phyloP scores from a whole-genome alignment of 2,329 filamentous ascomycete genomes.

The Elsinoe australis region DNA sequence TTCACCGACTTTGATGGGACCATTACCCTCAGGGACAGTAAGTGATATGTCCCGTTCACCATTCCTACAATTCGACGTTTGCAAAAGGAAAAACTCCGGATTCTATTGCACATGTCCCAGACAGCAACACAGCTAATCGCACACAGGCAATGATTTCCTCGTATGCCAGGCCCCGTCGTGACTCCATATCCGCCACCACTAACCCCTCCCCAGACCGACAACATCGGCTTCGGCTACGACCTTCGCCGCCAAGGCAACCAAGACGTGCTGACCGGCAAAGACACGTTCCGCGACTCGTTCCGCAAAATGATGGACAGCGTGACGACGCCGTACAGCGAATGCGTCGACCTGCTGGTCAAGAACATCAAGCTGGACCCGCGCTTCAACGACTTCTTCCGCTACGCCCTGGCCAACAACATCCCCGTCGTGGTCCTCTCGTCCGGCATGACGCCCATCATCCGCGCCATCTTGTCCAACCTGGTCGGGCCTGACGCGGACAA shows the following conservation, averaged over 20 bases:
- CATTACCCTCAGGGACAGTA: constrained; percentile 67
- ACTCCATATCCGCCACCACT: not conserved
- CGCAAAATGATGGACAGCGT: constrained; percentile 87
- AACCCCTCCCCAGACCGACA: constrained; percentile 65
- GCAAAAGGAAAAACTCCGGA: too few species aligned
- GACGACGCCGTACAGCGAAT: constrained; percentile 69
- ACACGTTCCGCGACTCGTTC: constrained; percentile 78
- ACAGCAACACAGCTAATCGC: not conserved
- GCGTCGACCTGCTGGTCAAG: constrained; percentile 66
- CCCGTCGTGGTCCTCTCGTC: constrained; percentile 87
- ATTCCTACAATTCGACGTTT: too few species aligned
- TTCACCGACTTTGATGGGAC: constrained; percentile 99
- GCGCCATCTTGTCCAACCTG: constrained; percentile 68
- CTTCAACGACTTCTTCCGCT: constrained; percentile 82
- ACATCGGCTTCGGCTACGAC: constrained; percentile 71
- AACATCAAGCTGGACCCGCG: constrained; percentile 84
- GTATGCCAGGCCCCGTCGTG: constrained; percentile 29
- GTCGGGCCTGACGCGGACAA: constrained; percentile 70
- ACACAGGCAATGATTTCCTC: constrained; percentile 56
- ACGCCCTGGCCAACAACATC: constrained; percentile 72
- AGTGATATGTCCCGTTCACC: constrained; percentile 26
- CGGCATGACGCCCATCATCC: constrained; percentile 89
- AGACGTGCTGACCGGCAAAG: constrained; percentile 63
- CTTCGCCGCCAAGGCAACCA: constrained; percentile 65
- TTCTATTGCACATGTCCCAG: too few species aligned